Evolutionary conservation across 306 rosid genomes (phyloP).

Genomic region (Rosa rugosa): DNA sequence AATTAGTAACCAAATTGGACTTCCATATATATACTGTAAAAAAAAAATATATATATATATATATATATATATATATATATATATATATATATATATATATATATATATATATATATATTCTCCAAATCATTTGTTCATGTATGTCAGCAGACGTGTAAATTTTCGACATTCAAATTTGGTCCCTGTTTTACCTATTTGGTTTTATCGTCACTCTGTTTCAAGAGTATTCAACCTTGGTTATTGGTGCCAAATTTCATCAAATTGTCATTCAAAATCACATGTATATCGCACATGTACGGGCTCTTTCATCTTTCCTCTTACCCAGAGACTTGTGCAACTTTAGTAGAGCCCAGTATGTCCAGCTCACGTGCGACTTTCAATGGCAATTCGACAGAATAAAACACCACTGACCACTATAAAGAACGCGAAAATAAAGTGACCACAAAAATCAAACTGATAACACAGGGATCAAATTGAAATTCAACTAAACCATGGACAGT

Average conservation of each 20-base stretch:
- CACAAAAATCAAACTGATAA: not conserved
- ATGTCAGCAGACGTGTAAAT: not conserved
- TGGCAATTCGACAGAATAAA: not conserved
- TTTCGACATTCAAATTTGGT: not conserved
- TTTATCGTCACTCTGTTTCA: not conserved
- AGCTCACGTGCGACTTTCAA: not conserved
- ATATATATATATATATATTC: no score
- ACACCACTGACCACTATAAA: not conserved
- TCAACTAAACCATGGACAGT: not conserved
- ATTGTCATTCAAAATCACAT: not conserved
- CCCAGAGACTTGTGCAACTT: not conserved
- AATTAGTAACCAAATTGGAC: not conserved
- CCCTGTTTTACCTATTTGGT: not conserved
- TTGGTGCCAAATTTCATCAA: not conserved
- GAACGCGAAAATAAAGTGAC: not conserved
- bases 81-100: no score
- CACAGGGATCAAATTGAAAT: not conserved
- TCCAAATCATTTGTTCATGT: not conserved
- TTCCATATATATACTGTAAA: not conserved
- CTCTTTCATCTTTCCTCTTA: not conserved
- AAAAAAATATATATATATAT: no score
- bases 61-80: no score
- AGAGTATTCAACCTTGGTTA: not conserved
- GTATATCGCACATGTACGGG: not conserved
- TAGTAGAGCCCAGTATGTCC: not conserved